Percentiles rank a stretch among this genome's conserved stretches.
These are phyloP conservation scores for Cercophora scortea DNA, from an alignment of 495 filamentous ascomycete genomes.

Conservation along the genomic window DNA sequence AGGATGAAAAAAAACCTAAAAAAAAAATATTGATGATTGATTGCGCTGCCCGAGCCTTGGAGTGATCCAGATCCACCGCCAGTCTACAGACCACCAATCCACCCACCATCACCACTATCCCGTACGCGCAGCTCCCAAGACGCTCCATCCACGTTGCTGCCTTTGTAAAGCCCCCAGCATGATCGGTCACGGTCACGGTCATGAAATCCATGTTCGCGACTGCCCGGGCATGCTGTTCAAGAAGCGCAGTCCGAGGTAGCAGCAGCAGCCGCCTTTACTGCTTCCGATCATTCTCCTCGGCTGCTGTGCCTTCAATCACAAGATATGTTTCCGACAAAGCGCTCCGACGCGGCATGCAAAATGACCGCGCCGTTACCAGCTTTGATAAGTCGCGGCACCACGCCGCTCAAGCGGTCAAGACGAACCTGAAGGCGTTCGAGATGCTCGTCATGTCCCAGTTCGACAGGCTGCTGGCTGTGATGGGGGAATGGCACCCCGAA, in stretches of 20 bases:
- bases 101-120: no score
- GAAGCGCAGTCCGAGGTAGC: conserved; percentile 1
- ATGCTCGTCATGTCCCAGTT: conserved; percentile 16
- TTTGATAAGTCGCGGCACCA: no score
- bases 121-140: no score
- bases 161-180: conserved; percentile 9
- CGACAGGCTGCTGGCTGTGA: conserved; percentile 1
- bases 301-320: not conserved
- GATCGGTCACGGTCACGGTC: conserved; percentile 1
- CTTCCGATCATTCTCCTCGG: not conserved
- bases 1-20: no score
- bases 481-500: conserved; percentile 6
- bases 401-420: not conserved
- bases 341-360: no score
- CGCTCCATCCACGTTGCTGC: no score
- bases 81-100: no score
- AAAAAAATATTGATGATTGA: no score
- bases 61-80: no score
- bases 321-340: no score
- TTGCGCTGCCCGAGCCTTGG: no score
- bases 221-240: not conserved
- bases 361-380: no score
- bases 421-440: conserved; percentile 22
- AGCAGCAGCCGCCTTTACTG: not conserved
- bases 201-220: conserved; percentile 21